These are phyloP conservation scores for Chlorencoelia australis DNA, from an alignment of 2,329 filamentous ascomycete species.

Conservation along the genomic window DNA sequence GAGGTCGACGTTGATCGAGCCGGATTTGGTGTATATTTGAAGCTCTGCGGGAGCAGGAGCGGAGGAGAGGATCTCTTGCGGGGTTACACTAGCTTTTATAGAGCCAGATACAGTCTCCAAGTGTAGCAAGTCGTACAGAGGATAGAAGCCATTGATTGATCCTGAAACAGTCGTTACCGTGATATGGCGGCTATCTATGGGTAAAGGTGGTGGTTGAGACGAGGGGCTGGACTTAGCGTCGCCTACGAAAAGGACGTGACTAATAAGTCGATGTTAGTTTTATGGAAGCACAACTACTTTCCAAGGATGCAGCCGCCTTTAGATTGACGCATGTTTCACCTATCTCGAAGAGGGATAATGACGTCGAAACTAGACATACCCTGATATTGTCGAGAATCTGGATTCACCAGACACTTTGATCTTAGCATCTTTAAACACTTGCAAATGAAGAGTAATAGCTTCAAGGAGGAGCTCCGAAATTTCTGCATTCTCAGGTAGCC, in stretches of 20 bases:
- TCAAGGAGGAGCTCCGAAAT: conserved; percentile 17
- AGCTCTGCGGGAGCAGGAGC: conserved; percentile 20
- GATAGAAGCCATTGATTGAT: conserved; percentile 20
- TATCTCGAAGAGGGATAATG: too few species aligned
- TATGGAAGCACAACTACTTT: not conserved
- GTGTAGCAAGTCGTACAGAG: conserved; percentile 21
- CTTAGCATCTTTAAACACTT: conserved; percentile 19
- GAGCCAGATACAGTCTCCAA: conserved; percentile 19
- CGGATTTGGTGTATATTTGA: conserved; percentile 18
- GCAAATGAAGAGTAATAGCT: conserved; percentile 15
- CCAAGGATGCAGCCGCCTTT: too few species aligned
- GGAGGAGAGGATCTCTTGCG: conserved; percentile 13
- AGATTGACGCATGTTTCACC: too few species aligned
- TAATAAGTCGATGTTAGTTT: not conserved
- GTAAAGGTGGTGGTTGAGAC: too few species aligned
- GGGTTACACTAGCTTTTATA: conserved; percentile 15
- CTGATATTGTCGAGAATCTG: conserved; percentile 16
- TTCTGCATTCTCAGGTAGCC: conserved; percentile 22
- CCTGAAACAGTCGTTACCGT: conserved; percentile 21
- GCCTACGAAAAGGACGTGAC: not conserved
- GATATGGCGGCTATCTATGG: conserved; percentile 15
- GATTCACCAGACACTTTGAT: conserved; percentile 15
- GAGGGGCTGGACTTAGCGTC: too few species aligned
- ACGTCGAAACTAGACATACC: conserved; percentile 20
- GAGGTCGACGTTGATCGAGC: conserved; percentile 16